phyloP scores from a whole-genome alignment of 495 filamentous ascomycete species.

The Lasiosphaeriaceae sp. region DNA sequence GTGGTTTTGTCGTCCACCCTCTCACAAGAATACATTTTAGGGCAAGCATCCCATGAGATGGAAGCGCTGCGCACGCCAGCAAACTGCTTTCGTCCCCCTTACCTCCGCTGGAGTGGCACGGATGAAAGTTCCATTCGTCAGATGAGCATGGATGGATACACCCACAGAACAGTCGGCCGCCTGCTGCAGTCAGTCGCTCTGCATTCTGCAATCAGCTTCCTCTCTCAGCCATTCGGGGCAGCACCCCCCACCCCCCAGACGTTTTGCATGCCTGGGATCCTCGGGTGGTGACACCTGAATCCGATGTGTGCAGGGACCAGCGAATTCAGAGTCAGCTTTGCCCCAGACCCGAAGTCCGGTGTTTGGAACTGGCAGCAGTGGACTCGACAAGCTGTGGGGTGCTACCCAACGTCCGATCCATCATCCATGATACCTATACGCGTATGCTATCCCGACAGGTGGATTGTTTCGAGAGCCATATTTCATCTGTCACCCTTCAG shows the following conservation, averaged over 20 bases:
- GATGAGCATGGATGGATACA: background rate
- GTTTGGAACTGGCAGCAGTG: constrained; percentile 2
- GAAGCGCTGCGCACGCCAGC: background rate
- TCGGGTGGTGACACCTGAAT: constrained; percentile 13
- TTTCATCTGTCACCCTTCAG: too few relatives aligned
- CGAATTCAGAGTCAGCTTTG: constrained; percentile 7
- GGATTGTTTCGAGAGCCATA: too few relatives aligned
- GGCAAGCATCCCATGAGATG: background rate
- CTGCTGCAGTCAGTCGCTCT: background rate
- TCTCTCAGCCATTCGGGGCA: background rate
- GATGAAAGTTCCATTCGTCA: background rate
- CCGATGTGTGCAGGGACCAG: constrained; percentile 17
- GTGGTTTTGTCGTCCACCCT: background rate
- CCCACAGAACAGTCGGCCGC: background rate
- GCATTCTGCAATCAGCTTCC: background rate
- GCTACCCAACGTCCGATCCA: too few relatives aligned
- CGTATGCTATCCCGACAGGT: too few relatives aligned
- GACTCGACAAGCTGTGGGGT: background rate
- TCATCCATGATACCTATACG: too few relatives aligned
- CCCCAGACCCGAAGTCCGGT: constrained; percentile 3
- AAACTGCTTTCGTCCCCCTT: background rate
- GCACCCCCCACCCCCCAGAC: constrained; percentile 11
- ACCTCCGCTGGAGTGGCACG: background rate
- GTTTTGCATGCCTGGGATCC: constrained; percentile 10
- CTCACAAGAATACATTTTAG: background rate